A percentile compares a stretch with the other conserved stretches of the same genome.
Conservation (phyloP, 2,329 filamentous ascomycete genomes). For the Phialophora macrospora region DNA sequence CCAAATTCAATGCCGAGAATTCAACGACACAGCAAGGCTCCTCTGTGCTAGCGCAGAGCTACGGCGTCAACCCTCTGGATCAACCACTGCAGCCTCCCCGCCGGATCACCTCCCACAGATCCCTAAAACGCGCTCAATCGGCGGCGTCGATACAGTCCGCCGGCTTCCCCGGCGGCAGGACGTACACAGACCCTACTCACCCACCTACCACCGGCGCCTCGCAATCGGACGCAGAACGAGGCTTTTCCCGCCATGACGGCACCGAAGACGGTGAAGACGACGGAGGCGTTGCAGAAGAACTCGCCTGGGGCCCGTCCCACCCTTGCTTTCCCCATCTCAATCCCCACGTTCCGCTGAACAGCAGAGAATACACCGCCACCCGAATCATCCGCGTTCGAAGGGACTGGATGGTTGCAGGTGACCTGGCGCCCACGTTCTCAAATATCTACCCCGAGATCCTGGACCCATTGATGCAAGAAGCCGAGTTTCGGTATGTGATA, state of each 20-base stretch:
- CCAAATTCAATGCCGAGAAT: slow-evolving; percentile 32
- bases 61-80: slow-evolving; percentile 38
- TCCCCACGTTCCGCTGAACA: slow-evolving; percentile 81
- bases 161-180: slow-evolving; percentile 42
- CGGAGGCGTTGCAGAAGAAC: slow-evolving; percentile 66
- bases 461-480: slow-evolving; percentile 81
- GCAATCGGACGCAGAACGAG: slow-evolving; percentile 35
- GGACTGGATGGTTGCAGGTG: slow-evolving; percentile 88
- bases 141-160: slow-evolving; percentile 49
- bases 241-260: slow-evolving; percentile 12
- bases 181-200: slow-evolving; percentile 41
- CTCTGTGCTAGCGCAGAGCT: slow-evolving; percentile 36
- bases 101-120: slow-evolving; percentile 36
- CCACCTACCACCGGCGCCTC: slow-evolving; percentile 20
- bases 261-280: slow-evolving; percentile 63
- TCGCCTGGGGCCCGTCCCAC: slow-evolving; percentile 90
- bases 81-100: slow-evolving; percentile 39
- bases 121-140: slow-evolving; percentile 47
- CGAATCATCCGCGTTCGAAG: slow-evolving; percentile 88
- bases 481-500: slow-evolving; percentile 82
- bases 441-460: slow-evolving; percentile 97
- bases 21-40: slow-evolving; percentile 17
- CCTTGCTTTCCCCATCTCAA: slow-evolving; percentile 95
- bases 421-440: slow-evolving; percentile 89
- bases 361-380: slow-evolving; percentile 74